Evolutionary conservation across 176 grass and related monocot species (phyloP), one percentile per base, ranked within the genome.

Genomic region (Rhynchospora breviuscula): DNA sequence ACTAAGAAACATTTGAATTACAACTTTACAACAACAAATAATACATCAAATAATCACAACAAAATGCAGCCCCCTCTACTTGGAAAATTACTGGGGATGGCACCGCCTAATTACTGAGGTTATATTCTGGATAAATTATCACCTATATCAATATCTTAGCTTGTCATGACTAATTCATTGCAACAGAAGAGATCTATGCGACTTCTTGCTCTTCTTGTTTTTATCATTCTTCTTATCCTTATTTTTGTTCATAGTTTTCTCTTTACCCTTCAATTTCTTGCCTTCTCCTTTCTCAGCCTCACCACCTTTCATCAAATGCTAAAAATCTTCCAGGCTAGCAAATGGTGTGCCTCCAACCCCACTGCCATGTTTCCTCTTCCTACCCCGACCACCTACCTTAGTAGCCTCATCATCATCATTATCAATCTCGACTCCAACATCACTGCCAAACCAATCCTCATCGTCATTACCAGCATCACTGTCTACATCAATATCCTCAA

Each of bases 251-350:
- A 29, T 69, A 8, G 19, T 31, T 88, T 48, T 81, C 13, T 88
- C 87, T 57, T 58, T 84, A 79, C 81, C 84, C 46, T 47, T 73
- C 65, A 64, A 25, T 65, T 85, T 84, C 48, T 90, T 87, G 11
- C 3, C 46, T 1, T 4, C 63, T 14, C 13, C 44, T 35, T 43
- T 59, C 26, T 87, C 72, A 12, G 79, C 51, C 0, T 62, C 53
- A 0, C 84, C 63, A 49, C 57, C 81, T 19, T 51, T 64, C 88
- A 97, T 85, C 45, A 98, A 85, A 88, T 91, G 88, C 69, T 93
- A 88, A 49, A 93, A 98, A 31, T 95, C 92, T 59, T 95, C 89
- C 31, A 95, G 51, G 21, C 86, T 98, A 59, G 91, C 95, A 90
- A 98, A 98, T 57, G 95, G 95, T 29, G 89, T 87, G 14, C 79